Conservation (phyloP, 192 early-diverging fungal genomes). For the Rhizophagus clarus region DNA sequence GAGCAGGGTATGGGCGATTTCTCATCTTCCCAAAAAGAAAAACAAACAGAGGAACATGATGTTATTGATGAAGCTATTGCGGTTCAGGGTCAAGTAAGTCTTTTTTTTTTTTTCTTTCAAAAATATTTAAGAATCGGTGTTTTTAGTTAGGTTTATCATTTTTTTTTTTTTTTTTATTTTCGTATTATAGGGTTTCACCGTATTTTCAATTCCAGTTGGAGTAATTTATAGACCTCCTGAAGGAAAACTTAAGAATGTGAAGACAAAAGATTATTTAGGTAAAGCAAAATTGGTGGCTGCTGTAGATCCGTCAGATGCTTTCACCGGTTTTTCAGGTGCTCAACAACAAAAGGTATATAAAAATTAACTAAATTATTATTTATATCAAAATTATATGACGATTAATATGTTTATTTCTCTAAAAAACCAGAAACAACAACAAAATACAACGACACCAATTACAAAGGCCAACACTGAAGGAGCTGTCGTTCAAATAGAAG, state of each 20-base stretch:
- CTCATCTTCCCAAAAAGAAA: slow-evolving; percentile 62
- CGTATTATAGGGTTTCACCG: slow-evolving; percentile 60
- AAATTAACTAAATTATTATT: slow-evolving; percentile 19
- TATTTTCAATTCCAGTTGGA: slow-evolving; percentile 78
- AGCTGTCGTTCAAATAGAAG: neutral
- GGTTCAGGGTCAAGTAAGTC: slow-evolving; percentile 47
- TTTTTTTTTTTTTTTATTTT: neutral
- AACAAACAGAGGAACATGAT: slow-evolving; percentile 69
- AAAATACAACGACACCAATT: slow-evolving; percentile 23
- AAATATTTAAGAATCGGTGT: neutral
- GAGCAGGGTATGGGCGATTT: slow-evolving; percentile 75
- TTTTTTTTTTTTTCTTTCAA: slow-evolving; percentile 9
- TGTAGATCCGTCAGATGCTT: slow-evolving; percentile 60
- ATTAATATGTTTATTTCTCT: slow-evolving; percentile 1
- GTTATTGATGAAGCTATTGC: slow-evolving; percentile 67
- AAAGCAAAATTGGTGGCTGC: slow-evolving; percentile 85
- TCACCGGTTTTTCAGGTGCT: slow-evolving; percentile 65
- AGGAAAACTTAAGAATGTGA: slow-evolving; percentile 81
- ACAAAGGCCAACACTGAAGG: slow-evolving; percentile 26
- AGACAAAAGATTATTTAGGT: slow-evolving; percentile 78
- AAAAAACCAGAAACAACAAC: neutral
- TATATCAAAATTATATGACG: neutral
- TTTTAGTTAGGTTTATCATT: neutral
- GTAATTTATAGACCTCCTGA: slow-evolving; percentile 83
- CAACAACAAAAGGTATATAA: slow-evolving; percentile 46